phyloP scores from a whole-genome alignment of 768 basidiomycete genomes.

The Lactifluus rugatus region DNA sequence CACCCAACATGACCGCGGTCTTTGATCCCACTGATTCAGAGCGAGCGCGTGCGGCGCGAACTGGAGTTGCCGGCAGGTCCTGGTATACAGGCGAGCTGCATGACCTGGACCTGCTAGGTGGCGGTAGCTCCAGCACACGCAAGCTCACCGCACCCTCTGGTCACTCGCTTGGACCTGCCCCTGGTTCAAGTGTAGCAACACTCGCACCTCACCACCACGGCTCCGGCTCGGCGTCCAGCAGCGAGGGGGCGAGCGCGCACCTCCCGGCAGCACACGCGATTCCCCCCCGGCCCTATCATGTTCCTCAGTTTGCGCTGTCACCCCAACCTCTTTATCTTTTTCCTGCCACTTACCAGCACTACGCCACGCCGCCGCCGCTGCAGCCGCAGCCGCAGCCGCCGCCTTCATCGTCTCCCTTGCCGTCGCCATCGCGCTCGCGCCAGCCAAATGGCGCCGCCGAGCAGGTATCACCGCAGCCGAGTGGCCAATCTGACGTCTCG shows the following conservation, averaged over 20 bases:
- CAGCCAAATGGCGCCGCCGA: not conserved
- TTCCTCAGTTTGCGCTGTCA: slow-evolving; percentile 7
- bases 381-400: not conserved
- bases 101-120: slow-evolving; percentile 13
- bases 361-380: not conserved
- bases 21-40: slow-evolving; percentile 13
- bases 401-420: not conserved
- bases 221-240: slow-evolving; percentile 14
- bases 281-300: slow-evolving; percentile 2
- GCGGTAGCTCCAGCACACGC: not conserved
- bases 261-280: not conserved
- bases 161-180: not conserved
- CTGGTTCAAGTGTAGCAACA: slow-evolving; percentile 12
- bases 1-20: slow-evolving; percentile 16
- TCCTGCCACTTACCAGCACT: slow-evolving; percentile 7
- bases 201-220: slow-evolving; percentile 2
- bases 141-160: slow-evolving; percentile 4
- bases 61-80: not conserved
- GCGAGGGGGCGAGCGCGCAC: not conserved
- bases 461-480: slow-evolving; percentile 3
- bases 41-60: slow-evolving; percentile 1
- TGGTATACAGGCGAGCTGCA: slow-evolving; percentile 17
- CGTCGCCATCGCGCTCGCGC: not conserved
- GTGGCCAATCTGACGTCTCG: not conserved
- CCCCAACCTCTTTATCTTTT: slow-evolving; percentile 14